Conservation (phyloP, 371 early-diverging fungal species). For the Mortierella sp. region DNA sequence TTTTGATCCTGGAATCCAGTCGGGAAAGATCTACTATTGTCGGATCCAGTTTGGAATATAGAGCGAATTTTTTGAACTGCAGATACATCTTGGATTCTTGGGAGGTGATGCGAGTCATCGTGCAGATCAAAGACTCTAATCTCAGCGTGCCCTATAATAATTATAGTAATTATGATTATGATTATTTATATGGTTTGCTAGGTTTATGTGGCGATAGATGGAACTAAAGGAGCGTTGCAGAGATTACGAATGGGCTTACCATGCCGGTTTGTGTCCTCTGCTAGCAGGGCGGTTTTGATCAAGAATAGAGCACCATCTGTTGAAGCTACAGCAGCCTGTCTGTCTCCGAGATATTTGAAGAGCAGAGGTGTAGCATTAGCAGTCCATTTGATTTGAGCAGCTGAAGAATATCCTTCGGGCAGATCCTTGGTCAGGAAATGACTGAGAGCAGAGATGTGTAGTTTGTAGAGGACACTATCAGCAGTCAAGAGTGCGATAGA, state of each 20-base stretch:
- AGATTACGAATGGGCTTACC: slow-evolving; percentile 16
- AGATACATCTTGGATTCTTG: slow-evolving; percentile 29
- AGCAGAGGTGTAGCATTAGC: slow-evolving; percentile 14
- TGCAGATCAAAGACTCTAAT: slow-evolving; percentile 32
- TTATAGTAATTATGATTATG: neutral
- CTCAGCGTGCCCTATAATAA: slow-evolving; percentile 34
- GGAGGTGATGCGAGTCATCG: slow-evolving; percentile 19
- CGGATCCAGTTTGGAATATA: slow-evolving; percentile 22
- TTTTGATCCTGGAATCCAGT: slow-evolving; percentile 22
- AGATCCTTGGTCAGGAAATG: slow-evolving; percentile 27
- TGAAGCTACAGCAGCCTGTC: slow-evolving; percentile 30
- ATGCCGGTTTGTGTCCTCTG: slow-evolving; percentile 31
- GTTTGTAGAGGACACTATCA: slow-evolving; percentile 43
- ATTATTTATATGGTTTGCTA: too few relatives aligned
- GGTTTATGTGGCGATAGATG: too few relatives aligned
- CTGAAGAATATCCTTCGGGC: slow-evolving; percentile 27
- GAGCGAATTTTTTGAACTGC: slow-evolving; percentile 34
- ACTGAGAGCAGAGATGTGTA: slow-evolving; percentile 31
- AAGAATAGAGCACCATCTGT: slow-evolving; percentile 30
- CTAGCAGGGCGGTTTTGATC: slow-evolving; percentile 29
- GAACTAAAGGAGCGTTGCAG: too few relatives aligned
- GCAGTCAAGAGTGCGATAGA: slow-evolving; percentile 34
- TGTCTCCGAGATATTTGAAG: slow-evolving; percentile 42
- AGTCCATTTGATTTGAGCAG: slow-evolving; percentile 32
- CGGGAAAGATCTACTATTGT: slow-evolving; percentile 7